Evolutionary conservation across 768 basidiomycete genomes (phyloP), one percentile per base, ranked within the genome.

Genomic region (Lactarius pseudohatsudake): DNA sequence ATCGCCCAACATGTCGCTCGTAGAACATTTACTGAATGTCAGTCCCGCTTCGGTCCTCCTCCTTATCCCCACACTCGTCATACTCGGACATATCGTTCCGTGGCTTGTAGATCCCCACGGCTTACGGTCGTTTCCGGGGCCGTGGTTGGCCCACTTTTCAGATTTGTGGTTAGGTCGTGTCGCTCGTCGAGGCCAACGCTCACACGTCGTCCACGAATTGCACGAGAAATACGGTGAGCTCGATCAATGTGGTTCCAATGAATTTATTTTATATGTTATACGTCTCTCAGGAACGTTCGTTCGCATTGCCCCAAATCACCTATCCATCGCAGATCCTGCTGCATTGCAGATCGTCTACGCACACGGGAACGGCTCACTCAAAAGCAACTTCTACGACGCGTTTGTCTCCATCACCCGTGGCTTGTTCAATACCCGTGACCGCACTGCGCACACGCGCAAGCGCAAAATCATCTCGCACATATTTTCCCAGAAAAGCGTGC

Each of bases 381-480:
- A 83, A 72, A 73, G 79, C 40, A 75, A 80, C 64, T 84, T 83
- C 72, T 84, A 80, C 69, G 77, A 78, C 54, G 77, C 77, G 1
- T 77, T 78, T 65, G 77, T 78, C 18, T 76, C 77, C 53, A 76
- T 78, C 64, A 72, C 79, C 38, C 83, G 87, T 36, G 88, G 88
- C 2, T 77, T 91, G 20, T 91, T 91, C 81, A 90, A 87, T 72
- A 89, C 88, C 18, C 85, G 91, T 50, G 83, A 89, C 73, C 85
- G 91, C 32, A 72, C 74, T 2, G 89, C 91, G 63, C 92, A 95
- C 73, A 81, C 90, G 3, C 85, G 93, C 53, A 95, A 94, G 76
- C 86, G 93, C 79, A 96, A 96, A 79, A 91, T 97, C 67, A 85
- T 96, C 56, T 88, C 91, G 0, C 86, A 91, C 73, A 88, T 92